Percentiles rank a stretch among this genome's conserved stretches.
Evolutionary conservation across 1,139 yeast species (phyloP).

Genomic region (Yueomyces sp.): DNA sequence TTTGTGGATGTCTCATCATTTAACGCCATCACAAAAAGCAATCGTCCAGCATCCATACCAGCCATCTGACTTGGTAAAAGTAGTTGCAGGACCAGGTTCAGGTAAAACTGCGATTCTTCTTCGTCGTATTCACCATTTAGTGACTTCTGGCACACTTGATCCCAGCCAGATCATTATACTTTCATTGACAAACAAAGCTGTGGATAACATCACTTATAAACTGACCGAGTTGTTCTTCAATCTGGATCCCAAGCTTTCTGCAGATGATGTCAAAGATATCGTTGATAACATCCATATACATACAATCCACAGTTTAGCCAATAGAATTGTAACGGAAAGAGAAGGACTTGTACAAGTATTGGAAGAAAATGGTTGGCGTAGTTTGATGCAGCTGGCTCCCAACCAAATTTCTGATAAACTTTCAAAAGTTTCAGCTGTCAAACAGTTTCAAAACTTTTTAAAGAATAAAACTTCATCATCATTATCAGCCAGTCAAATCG

Average conservation of each 20-base stretch:
- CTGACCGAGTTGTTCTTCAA: slow-evolving; percentile 19
- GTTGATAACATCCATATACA: slow-evolving; percentile 31
- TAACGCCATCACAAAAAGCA: slow-evolving; percentile 28
- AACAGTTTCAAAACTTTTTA: slow-evolving; percentile 25
- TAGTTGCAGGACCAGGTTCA: slow-evolving; percentile 64
- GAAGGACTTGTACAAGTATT: slow-evolving; percentile 29
- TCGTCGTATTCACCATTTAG: slow-evolving; percentile 37
- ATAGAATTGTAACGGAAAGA: slow-evolving; percentile 32
- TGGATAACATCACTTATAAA: slow-evolving; percentile 35
- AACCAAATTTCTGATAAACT: slow-evolving; percentile 9
- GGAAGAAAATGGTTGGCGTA: slow-evolving; percentile 42
- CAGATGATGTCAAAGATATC: slow-evolving; percentile 1
- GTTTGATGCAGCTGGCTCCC: slow-evolving; percentile 23
- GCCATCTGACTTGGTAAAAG: slow-evolving; percentile 31
- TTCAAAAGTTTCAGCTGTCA: slow-evolving; percentile 18
- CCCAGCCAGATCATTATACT: slow-evolving; percentile 50
- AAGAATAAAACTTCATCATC: slow-evolving; percentile 20
- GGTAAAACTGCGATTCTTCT: slow-evolving; percentile 62
- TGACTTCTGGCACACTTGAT: slow-evolving; percentile 27
- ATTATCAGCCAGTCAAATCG: slow-evolving; percentile 2
- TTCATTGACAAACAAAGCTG: slow-evolving; percentile 63
- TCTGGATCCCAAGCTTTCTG: neutral
- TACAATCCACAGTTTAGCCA: slow-evolving; percentile 57
- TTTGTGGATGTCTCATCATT: neutral
- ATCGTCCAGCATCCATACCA: slow-evolving; percentile 29